These are phyloP conservation scores for Allium cepa DNA, from an alignment of 106 monocot species.

Conservation along the genomic window DNA sequence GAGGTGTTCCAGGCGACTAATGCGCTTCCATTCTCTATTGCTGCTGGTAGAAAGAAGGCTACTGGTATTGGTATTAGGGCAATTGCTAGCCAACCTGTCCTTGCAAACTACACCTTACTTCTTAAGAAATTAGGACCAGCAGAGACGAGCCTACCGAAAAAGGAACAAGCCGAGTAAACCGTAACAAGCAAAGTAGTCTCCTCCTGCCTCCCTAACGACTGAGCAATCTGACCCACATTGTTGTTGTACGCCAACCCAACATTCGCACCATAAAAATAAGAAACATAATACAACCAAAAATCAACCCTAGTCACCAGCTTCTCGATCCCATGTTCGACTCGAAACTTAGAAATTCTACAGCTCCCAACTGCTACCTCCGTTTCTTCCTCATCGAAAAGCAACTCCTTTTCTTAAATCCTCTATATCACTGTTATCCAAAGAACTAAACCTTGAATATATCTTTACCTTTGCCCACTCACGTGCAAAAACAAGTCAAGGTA, in stretches of 20 bases:
- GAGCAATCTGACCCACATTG: constrained; percentile 76
- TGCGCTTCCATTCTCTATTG: constrained; percentile 5
- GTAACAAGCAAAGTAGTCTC: constrained; percentile 40
- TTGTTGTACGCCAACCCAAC: constrained; percentile 85
- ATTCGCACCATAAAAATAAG: constrained; percentile 83
- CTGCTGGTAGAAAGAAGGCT: constrained; percentile 52
- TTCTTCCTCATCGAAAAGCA: constrained; percentile 11
- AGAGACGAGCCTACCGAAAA: constrained; percentile 78
- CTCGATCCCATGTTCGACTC: constrained; percentile 59
- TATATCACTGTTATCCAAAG: background rate
- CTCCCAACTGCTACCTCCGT: constrained; percentile 11
- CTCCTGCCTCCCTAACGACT: constrained; percentile 46
- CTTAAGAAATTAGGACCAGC: constrained; percentile 58
- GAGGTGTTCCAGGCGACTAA: no score
- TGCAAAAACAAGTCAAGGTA: constrained; percentile 41
- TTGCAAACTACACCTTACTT: constrained; percentile 50
- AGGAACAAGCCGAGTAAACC: constrained; percentile 83
- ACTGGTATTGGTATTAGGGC: constrained; percentile 55
- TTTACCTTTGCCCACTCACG: constrained; percentile 22
- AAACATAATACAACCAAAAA: constrained; percentile 71
- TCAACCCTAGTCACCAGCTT: constrained; percentile 38
- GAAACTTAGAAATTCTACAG: constrained; percentile 25
- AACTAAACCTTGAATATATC: constrained; percentile 18
- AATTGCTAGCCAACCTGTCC: constrained; percentile 70
- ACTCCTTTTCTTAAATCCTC: constrained; percentile 22